Conservation (phyloP, 2,329 filamentous ascomycete species). For the Ophiocordyceps camponoti-leonardi region DNA sequence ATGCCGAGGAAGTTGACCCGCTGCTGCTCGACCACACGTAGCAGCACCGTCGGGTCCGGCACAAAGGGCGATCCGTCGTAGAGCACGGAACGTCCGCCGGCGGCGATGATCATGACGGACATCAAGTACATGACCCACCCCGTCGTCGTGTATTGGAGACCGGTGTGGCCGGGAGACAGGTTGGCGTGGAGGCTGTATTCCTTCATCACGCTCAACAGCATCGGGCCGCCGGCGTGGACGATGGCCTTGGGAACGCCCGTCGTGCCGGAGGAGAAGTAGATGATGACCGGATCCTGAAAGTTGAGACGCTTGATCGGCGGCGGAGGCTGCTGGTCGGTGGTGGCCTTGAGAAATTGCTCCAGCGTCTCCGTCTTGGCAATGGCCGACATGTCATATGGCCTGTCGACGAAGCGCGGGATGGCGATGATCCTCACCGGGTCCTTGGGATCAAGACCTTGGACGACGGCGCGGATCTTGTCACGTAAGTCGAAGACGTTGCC, state of each 20-base stretch:
- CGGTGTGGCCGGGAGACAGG: slow-evolving; percentile 19
- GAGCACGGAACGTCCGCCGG: slow-evolving; percentile 46
- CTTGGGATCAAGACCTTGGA: slow-evolving; percentile 43
- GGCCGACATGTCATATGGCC: slow-evolving; percentile 37
- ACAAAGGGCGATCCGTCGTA: slow-evolving; percentile 74
- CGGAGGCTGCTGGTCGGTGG: slow-evolving; percentile 7
- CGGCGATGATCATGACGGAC: slow-evolving; percentile 38
- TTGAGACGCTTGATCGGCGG: slow-evolving; percentile 41
- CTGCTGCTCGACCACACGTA: slow-evolving; percentile 44
- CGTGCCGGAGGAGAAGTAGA: slow-evolving; percentile 68
- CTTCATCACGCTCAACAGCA: slow-evolving; percentile 36
- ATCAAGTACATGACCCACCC: slow-evolving; percentile 82
- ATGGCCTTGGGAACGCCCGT: slow-evolving; percentile 77
- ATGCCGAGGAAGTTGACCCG: slow-evolving; percentile 57
- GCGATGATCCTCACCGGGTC: slow-evolving; percentile 48
- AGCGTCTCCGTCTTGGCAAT: slow-evolving; percentile 31
- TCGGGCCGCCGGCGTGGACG: slow-evolving; percentile 56
- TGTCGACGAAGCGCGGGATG: slow-evolving; percentile 43
- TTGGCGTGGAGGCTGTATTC: slow-evolving; percentile 39
- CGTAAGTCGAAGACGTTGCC: slow-evolving; percentile 57
- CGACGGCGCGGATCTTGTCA: slow-evolving; percentile 55
- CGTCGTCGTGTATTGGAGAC: slow-evolving; percentile 45
- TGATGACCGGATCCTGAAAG: slow-evolving; percentile 60
- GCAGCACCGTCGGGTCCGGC: slow-evolving; percentile 45
- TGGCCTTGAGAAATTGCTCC: slow-evolving; percentile 23